A percentile compares a stretch with the other conserved stretches of the same genome.
Conservation (phyloP, 2,329 filamentous ascomycete species). For the Colletotrichum ledebouriae region DNA sequence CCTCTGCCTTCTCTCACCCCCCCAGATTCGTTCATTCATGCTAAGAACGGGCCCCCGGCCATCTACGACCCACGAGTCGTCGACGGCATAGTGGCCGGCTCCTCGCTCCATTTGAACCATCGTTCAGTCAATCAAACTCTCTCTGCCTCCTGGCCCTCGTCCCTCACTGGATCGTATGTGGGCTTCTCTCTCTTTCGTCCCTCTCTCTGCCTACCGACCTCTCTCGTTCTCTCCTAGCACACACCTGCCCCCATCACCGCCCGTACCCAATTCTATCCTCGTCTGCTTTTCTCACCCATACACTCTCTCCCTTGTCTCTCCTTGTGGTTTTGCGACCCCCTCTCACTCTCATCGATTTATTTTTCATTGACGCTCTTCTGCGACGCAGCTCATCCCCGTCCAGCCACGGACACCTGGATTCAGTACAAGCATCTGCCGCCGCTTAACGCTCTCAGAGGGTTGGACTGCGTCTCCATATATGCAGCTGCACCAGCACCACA, state of each 20-base stretch:
- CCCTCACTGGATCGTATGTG: slow-evolving; percentile 40
- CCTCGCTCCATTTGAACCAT: slow-evolving; percentile 40
- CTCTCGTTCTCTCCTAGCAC: slow-evolving; percentile 17
- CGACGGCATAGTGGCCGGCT: slow-evolving; percentile 42
- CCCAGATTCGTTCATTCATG: slow-evolving; percentile 52
- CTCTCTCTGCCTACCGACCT: slow-evolving; percentile 2
- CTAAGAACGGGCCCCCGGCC: slow-evolving; percentile 48
- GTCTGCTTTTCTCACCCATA: slow-evolving; percentile 12
- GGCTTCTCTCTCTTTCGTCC: slow-evolving; percentile 30
- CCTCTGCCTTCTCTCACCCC: slow-evolving; percentile 44
- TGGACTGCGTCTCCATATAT: slow-evolving; percentile 26
- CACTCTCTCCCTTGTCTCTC: slow-evolving; percentile 25
- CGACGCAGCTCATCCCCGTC: slow-evolving; percentile 31
- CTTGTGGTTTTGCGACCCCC: slow-evolving; percentile 14
- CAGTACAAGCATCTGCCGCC: slow-evolving; percentile 23
- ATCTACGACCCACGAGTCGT: slow-evolving; percentile 36
- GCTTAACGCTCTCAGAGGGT: slow-evolving; percentile 20
- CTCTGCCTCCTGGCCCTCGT: slow-evolving; percentile 32
- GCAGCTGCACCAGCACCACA: slow-evolving; percentile 17
- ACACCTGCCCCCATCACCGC: slow-evolving; percentile 22
- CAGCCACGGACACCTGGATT: slow-evolving; percentile 12
- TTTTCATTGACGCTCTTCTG: slow-evolving; percentile 33
- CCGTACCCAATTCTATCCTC: slow-evolving; percentile 4
- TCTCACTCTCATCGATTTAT: slow-evolving; percentile 8
- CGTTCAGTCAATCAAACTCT: slow-evolving; percentile 37